Conservation (phyloP, 1,284 basidiomycete species). For the Puccinia brachypodii region DNA sequence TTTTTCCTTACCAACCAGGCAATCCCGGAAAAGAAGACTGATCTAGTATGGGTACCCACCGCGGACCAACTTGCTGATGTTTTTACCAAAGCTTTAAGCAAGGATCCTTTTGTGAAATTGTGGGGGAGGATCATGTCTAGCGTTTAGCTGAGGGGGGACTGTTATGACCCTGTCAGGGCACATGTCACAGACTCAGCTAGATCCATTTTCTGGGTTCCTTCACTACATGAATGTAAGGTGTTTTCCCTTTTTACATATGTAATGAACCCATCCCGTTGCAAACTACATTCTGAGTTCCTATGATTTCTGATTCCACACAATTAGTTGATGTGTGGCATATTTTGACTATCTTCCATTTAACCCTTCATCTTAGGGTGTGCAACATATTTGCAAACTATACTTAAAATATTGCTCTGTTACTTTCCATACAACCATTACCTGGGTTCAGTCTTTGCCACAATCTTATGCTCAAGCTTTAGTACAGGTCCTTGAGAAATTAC, state of each 20-base stretch:
- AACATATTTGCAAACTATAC: not conserved
- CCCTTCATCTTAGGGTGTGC: not conserved
- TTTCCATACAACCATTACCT: not conserved
- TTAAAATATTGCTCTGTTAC: not conserved
- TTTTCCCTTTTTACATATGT: not conserved
- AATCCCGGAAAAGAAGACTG: not conserved
- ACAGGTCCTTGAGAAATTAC: constrained; percentile 12
- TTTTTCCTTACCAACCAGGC: constrained; percentile 3
- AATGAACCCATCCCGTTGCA: not conserved
- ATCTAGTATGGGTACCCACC: not conserved
- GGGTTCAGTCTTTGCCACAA: not conserved
- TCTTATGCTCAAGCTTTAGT: not conserved
- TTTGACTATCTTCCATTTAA: not conserved
- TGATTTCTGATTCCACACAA: not conserved
- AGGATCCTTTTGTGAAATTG: not conserved
- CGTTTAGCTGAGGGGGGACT: not conserved
- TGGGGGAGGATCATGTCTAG: not conserved
- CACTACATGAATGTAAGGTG: not conserved
- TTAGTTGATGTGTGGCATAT: not conserved
- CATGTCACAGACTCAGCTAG: not conserved
- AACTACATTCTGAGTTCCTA: too few species aligned
- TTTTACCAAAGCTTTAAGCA: not conserved
- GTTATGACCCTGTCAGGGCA: too few species aligned
- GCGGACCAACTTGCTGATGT: constrained; percentile 10
- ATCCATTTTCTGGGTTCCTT: not conserved